Evolutionary conservation across 768 basidiomycete genomes (phyloP), one percentile per base, ranked within the genome.

Genomic region (Dendrothele bispora): DNA sequence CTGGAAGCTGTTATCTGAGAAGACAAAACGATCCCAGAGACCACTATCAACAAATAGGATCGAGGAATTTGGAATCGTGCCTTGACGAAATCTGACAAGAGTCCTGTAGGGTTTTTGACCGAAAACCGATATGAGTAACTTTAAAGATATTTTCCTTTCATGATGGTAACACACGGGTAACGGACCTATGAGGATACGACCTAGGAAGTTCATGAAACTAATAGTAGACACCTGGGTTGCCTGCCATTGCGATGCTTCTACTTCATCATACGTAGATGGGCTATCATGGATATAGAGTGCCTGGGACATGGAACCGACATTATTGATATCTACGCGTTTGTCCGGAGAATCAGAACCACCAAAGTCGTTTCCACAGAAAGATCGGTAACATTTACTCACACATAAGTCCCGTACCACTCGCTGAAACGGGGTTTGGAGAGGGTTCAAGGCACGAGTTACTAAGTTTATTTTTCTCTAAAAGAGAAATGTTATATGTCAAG

Each of bases 341-440:
- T 46, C 25, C 43, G 39, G 46, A 22, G 37, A 37, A 50, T 10
- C n/a, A n/a, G n/a, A 27, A 28, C 22, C 14, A 29, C 6, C 10
- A 1, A 11, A 24, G 2, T 10, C 8, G 35, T n/a, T n/a, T n/a
- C n/a, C n/a, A n/a, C 6, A 0, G 52, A 32, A 39, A 74, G 28
- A 43, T 22, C 3, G 26, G 15, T 14, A 10, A 17, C 14, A 24
- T 30, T 5, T 18, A 78, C 83, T 48, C 55, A 86, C 84, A 91
- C 88, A 91, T 90, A n/a, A 91, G 44, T 2, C 89, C 88, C 7
- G 81, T 87, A 12, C 89, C 89, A 53, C 82, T 82, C 49, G 88
- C 86, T 86, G 51, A 2, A 50, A n/a, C n/a, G n/a, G n/a, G n/a
- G n/a, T n/a, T n/a, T n/a, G n/a, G n/a, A n/a, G n/a, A n/a, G n/a